These are phyloP conservation scores for Glycine tomentella DNA, from an alignment of 306 rosid species.

Conservation along the genomic window DNA sequence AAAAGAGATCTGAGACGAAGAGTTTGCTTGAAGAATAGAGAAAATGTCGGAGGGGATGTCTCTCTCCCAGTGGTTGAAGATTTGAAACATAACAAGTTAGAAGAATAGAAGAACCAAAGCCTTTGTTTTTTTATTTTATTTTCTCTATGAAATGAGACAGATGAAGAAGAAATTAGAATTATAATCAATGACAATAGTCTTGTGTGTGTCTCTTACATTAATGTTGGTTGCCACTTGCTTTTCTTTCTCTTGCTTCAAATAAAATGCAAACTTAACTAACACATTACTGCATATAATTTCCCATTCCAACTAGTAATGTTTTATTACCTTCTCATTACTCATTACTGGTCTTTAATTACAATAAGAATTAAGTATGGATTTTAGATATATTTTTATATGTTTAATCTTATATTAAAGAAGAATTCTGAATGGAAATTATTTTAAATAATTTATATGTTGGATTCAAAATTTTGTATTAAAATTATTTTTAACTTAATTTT, in stretches of 20 bases:
- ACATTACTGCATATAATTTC: not conserved
- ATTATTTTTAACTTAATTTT: too few species aligned
- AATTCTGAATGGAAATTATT: too few species aligned
- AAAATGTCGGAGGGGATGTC: slow-evolving; percentile 87
- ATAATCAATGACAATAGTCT: not conserved
- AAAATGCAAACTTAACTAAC: slow-evolving; percentile 1
- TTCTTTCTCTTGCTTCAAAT: slow-evolving; percentile 17
- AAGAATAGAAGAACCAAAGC: not conserved
- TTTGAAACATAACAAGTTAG: not conserved
- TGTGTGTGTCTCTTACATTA: not conserved
- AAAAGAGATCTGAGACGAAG: slow-evolving; percentile 46
- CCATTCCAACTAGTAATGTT: slow-evolving; percentile 1
- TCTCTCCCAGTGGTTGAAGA: slow-evolving; percentile 58
- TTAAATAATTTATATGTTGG: too few species aligned
- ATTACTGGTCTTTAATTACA: not conserved
- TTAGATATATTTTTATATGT: too few species aligned
- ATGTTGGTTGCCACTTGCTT: slow-evolving; percentile 29
- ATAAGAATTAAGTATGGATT: too few species aligned
- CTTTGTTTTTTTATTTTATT: not conserved
- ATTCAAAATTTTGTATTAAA: too few species aligned
- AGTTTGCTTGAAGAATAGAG: slow-evolving; percentile 83
- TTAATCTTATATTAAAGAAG: too few species aligned
- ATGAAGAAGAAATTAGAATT: not conserved
- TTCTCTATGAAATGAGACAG: not conserved
- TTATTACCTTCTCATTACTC: not conserved